These are phyloP conservation scores for Neobulgaria alba DNA, from an alignment of 2,329 filamentous ascomycete species.

Conservation along the genomic window DNA sequence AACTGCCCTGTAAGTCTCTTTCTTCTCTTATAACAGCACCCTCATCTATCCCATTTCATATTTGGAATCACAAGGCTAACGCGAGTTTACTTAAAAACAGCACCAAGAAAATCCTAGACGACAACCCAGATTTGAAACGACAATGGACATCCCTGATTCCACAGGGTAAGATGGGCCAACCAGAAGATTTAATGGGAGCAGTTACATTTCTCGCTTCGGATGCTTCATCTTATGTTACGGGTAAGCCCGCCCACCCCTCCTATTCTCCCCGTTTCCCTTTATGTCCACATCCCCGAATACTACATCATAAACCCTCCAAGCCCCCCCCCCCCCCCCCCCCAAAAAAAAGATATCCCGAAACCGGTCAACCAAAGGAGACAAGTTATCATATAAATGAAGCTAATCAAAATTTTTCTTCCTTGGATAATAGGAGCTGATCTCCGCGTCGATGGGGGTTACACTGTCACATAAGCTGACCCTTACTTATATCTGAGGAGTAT, in stretches of 20 bases:
- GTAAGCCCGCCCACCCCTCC: no score
- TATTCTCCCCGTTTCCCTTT: conserved; percentile 46
- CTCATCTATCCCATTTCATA: no score
- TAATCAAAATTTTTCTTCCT: no score
- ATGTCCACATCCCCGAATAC: no score
- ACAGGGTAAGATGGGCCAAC: conserved; percentile 85
- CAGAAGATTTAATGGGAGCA: conserved; percentile 87
- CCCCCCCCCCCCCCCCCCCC: no score
- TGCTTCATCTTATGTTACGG: conserved; percentile 52
- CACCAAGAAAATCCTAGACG: conserved; percentile 87
- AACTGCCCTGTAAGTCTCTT: conserved; percentile 76
- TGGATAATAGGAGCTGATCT: conserved; percentile 20
- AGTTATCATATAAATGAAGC: no score
- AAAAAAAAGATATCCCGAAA: background rate
- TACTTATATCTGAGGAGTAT: no score
- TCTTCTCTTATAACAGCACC: no score
- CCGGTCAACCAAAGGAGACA: no score
- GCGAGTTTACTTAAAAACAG: conserved; percentile 39
- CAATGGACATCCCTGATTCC: conserved; percentile 92
- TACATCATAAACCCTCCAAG: no score
- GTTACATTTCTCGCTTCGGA: conserved; percentile 60
- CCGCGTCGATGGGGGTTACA: conserved; percentile 80
- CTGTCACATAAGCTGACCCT: conserved; percentile 50
- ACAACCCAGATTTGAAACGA: conserved; percentile 81
- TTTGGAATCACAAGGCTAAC: no score